Base-by-base conservation (phyloP, 768 basidiomycete genomes). In the Piloderma croceum region DNA sequence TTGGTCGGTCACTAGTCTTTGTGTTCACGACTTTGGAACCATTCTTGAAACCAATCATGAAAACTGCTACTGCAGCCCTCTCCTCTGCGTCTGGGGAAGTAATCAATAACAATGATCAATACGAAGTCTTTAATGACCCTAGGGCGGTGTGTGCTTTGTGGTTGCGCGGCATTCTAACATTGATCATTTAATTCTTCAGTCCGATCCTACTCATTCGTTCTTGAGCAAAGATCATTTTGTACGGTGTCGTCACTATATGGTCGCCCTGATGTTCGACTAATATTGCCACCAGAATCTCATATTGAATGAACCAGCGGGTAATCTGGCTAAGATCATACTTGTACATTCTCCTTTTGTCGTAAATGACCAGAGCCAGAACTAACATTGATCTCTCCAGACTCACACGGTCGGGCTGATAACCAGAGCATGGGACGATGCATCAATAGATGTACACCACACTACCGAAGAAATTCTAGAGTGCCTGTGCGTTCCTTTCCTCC, bases 171-270 rank as follows among this genome's bases (percentile, higher is more conserved):
- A 15, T 49, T 41, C 32, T 42, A 23, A 21, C 24, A n/a, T 46
- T 43, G 35, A n/a, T n/a, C n/a, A n/a, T n/a, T n/a, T n/a, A n/a
- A n/a, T n/a, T n/a, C n/a, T 34, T 33, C 50, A 87, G 79, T 84
- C 81, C 24, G 89, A 92, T 56, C 89, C 89, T 3, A 92, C 88
- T 3, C 88, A 90, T 57, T 90, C 86, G 3, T 87, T 88, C 69
- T 60, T 91, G 60, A 88, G 84, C 57, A 90, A 90, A 64, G 88
- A 91, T 55, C 87, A 91, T 52, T 90, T 90, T 50, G 85, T 85
- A 48, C 52, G 81, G n/a, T 23, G 17, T 19, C 13, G 27, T 24
- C 7, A 35, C 34, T 29, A 31, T 11, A 9, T 31, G n/a, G 29
- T 23, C 34, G 40, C 44, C 36, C 42, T 41, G 31, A 60, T 34